phyloP scores from a whole-genome alignment of 1,284 basidiomycete genomes.

The Cryptococcus sp. region DNA sequence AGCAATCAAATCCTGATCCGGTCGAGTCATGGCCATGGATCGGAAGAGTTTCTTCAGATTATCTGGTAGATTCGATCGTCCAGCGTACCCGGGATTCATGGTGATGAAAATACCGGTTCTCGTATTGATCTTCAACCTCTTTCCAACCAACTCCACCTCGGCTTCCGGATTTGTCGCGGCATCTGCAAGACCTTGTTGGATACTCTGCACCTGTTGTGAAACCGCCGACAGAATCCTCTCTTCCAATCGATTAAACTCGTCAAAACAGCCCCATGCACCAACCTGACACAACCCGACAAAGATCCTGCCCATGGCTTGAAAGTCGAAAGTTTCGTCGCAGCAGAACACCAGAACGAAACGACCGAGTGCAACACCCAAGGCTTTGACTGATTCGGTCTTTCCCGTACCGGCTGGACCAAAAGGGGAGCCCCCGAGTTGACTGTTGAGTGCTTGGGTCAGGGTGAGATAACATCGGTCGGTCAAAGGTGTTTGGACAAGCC shows the following conservation, averaged over 20 bases:
- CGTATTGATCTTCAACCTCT: conserved; percentile 84
- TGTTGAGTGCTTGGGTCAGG: conserved; percentile 90
- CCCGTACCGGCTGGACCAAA: conserved; percentile 99
- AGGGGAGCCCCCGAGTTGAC: conserved; percentile 91
- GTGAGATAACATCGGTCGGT: conserved; percentile 98
- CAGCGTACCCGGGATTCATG: conserved; percentile 97
- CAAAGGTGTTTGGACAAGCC: conserved; percentile 94
- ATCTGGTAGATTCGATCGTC: conserved; percentile 89
- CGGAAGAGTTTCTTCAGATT: conserved; percentile 65
- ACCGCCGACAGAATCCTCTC: conserved; percentile 97
- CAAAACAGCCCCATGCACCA: conserved; percentile 98
- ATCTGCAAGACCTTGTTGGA: conserved; percentile 87
- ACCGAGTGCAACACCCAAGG: conserved; percentile 93
- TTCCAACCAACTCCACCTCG: conserved; percentile 95
- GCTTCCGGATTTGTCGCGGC: conserved; percentile 74
- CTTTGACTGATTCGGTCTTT: conserved; percentile 99
- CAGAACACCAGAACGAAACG: conserved; percentile 98
- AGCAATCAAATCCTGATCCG: conserved; percentile 95
- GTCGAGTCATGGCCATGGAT: conserved; percentile 98
- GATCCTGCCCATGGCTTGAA: conserved; percentile 99
- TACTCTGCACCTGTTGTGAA: conserved; percentile 97
- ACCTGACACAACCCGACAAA: conserved; percentile 98
- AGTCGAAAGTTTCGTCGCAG: conserved; percentile 99
- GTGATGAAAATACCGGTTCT: conserved; percentile 97
- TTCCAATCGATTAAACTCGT: conserved; percentile 96